A percentile compares a stretch with the other conserved stretches of the same genome.
Conservation (phyloP, 768 basidiomycete species). For the Suillus brevipes region DNA sequence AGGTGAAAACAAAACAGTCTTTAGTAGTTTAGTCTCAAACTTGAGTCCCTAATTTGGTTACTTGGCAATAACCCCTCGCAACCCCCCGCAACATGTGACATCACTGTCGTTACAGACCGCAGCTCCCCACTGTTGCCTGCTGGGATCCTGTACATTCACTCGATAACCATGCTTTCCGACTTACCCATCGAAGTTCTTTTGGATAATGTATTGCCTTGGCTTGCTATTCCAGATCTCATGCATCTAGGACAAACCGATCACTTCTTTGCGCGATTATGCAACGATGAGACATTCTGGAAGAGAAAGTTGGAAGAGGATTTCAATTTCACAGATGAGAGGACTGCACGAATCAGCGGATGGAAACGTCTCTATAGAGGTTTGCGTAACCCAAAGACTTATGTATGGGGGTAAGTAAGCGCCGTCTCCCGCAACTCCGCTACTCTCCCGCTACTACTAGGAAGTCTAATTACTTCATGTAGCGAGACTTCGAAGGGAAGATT, state of each 20-base stretch:
- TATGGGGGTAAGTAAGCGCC: conserved; percentile 66
- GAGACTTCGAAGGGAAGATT: conserved; percentile 63
- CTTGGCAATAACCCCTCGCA: background rate
- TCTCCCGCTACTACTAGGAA: conserved; percentile 3
- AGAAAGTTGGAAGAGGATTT: conserved; percentile 66
- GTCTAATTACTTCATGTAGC: conserved; percentile 37
- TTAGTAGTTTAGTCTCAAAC: too few species aligned
- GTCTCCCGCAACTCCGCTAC: background rate
- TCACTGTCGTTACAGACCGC: conserved; percentile 1
- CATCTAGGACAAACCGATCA: conserved; percentile 62
- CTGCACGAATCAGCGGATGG: conserved; percentile 77
- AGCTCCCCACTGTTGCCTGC: too few species aligned
- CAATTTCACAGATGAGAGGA: conserved; percentile 72
- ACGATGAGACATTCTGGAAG: conserved; percentile 82
- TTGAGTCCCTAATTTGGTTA: background rate
- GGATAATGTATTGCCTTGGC: conserved; percentile 64
- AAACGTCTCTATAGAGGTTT: conserved; percentile 77
- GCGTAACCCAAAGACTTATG: conserved; percentile 48
- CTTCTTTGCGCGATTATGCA: conserved; percentile 57
- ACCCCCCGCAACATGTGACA: conserved; percentile 7
- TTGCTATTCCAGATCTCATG: conserved; percentile 57
- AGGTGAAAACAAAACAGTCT: background rate
- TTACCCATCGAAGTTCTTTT: conserved; percentile 78
- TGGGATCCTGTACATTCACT: conserved; percentile 41
- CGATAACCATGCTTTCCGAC: conserved; percentile 45